Percentiles rank a stretch among this genome's conserved stretches.
These are phyloP conservation scores for Narthecium ossifragum DNA, from an alignment of 106 monocot genomes.

Conservation along the genomic window DNA sequence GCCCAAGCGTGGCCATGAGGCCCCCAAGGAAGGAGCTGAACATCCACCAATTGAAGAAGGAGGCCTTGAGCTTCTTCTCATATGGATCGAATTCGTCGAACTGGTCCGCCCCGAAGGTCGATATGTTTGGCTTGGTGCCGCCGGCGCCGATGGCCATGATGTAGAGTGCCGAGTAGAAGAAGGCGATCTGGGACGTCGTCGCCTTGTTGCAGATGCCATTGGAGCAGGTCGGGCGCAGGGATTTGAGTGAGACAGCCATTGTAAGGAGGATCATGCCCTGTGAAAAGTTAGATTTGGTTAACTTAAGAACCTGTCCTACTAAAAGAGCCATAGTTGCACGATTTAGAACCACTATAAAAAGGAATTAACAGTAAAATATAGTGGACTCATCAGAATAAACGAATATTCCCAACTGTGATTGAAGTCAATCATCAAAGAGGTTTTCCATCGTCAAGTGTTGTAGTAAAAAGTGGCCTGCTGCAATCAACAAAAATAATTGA, in stretches of 20 bases:
- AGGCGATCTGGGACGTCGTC: slow-evolving; percentile 22
- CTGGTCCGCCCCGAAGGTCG: slow-evolving; percentile 70
- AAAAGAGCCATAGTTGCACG: too few species aligned
- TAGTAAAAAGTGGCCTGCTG: too few species aligned
- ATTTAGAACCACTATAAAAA: too few species aligned
- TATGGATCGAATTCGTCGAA: slow-evolving; percentile 43
- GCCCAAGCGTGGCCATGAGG: slow-evolving; percentile 34
- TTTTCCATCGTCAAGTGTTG: too few species aligned
- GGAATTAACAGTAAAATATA: too few species aligned
- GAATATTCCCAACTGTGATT: too few species aligned
- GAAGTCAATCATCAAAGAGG: too few species aligned
- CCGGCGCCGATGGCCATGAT: slow-evolving; percentile 61
- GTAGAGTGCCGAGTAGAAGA: slow-evolving; percentile 65
- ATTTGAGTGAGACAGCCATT: slow-evolving; percentile 45
- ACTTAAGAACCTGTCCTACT: background rate
- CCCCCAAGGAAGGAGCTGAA: slow-evolving; percentile 60
- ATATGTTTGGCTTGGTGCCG: slow-evolving; percentile 72
- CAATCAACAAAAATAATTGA: too few species aligned
- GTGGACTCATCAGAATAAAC: too few species aligned
- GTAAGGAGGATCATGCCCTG: slow-evolving; percentile 73
- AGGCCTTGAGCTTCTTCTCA: slow-evolving; percentile 46
- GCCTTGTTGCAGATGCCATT: slow-evolving; percentile 27
- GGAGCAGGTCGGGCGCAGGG: slow-evolving; percentile 27
- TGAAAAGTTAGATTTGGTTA: background rate
- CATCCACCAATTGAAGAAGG: slow-evolving; percentile 96